Base-by-base conservation (phyloP, 768 basidiomycete species). In the Boletus rex-veris region DNA sequence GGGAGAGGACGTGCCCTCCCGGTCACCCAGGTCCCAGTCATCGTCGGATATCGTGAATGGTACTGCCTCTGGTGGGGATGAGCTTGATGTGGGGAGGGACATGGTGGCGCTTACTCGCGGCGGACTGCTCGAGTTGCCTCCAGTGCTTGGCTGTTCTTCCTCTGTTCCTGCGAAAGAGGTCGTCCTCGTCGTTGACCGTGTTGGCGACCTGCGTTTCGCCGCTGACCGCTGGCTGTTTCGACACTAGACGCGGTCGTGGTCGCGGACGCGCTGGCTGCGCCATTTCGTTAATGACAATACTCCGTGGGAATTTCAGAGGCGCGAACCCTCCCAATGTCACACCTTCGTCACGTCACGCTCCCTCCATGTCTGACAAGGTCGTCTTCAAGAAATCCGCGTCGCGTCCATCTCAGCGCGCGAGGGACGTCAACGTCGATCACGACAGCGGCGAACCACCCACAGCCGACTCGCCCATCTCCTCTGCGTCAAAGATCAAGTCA, bases 401-500 rank as follows among this genome's bases (percentile, higher is more conserved):
- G 33, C 76, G 74, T 58, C 67, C 67, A n/a, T 64, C 67, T n/a
- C 69, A 71, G 49, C 67, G 80, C 24, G 59, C 69, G 39, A 69
- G 82, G 47, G 73, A 77, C 47, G 47, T 37, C 49, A 75, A 73
- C 35, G 67, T 64, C 4, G 71, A 50, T 28, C 74, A 70, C 31
- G 81, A 59, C 46, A 8, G 21, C 42, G 53, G 16, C 16, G 54
- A 59, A 11, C 44, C 19, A 5, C 31, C 48, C 7, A 21, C 39
- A 11, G 5, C 33, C 7, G 26, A 83, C 3, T 80, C 86, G 1
- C 85, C 86, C 6, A 83, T 77, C 50, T 78, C 77, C 0, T 67
- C 88, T 37, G 84, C 80, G 2, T 69, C 81, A 3, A 90, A 86
- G 67, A 62, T 90, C 54, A 92, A 86, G 76, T 85, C 79, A 59